Evolutionary conservation across 1,284 basidiomycete genomes (phyloP).

Genomic region (Rhizoctonia solani): DNA sequence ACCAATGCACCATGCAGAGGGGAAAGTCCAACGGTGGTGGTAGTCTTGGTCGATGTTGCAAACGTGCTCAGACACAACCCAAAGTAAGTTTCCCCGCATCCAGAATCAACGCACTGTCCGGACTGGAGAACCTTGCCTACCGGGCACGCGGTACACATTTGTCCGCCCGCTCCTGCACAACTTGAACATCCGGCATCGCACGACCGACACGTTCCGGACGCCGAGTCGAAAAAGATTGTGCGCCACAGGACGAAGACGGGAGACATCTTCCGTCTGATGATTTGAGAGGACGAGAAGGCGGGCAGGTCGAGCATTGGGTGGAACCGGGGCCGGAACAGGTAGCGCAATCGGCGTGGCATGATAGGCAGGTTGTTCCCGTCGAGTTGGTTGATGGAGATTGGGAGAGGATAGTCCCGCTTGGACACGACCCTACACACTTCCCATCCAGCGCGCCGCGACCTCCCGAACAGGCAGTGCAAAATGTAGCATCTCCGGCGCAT

Average conservation of each 20-base stretch:
- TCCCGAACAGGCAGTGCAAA: constrained; percentile 67
- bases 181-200: constrained; percentile 76
- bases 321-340: constrained; percentile 73
- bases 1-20: constrained; percentile 72
- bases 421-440: constrained; percentile 72
- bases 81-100: constrained; percentile 56
- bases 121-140: constrained; percentile 61
- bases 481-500: constrained; percentile 61
- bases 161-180: constrained; percentile 66
- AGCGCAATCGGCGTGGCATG: constrained; percentile 80
- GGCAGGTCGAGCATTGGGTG: constrained; percentile 74
- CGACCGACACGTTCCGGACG: constrained; percentile 62
- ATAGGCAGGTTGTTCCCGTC: constrained; percentile 56
- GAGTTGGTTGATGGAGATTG: constrained; percentile 15
- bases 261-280: constrained; percentile 68
- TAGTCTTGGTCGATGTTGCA: constrained; percentile 45
- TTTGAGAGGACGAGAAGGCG: constrained; percentile 67
- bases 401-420: constrained; percentile 69
- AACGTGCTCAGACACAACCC: constrained; percentile 78
- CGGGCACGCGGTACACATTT: constrained; percentile 73
- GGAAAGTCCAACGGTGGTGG: constrained; percentile 55
- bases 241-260: constrained; percentile 61
- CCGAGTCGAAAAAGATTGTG: constrained; percentile 71
- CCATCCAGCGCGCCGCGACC: constrained; percentile 68
- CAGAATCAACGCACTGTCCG: constrained; percentile 65